Evolutionary conservation across 1,139 yeast species (phyloP), one percentile per base, ranked within the genome.

Genomic region (Suhomyces panamericanus): DNA sequence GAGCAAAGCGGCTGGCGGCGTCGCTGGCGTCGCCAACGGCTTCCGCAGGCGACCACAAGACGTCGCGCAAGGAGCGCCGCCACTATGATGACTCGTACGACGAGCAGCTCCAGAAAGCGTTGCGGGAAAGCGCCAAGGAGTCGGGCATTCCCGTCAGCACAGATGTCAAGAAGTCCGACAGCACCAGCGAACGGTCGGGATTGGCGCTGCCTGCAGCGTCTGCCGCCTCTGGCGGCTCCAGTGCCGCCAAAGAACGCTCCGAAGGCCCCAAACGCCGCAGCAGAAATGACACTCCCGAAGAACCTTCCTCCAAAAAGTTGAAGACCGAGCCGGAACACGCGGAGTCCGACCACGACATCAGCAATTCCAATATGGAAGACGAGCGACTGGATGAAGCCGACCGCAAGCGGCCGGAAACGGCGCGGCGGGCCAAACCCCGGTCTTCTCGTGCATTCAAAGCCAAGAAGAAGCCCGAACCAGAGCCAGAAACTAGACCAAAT

Each of bases 101-200:
- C 55, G 83, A 78, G 52, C 84, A 82, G 57, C 68, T 86, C 44
- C 84, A 83, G 49, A 75, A 84, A 46, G 91, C 88, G 0, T 68
- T 85, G 36, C 81, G 85, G 54, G 91, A 85, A 60, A 80, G 87
- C 52, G 87, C 85, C 11, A 77, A 78, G 51, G 77, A 71, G 49
- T 60, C 61, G 20, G 65, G 64, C 4, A 46, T 58, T 29, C 43
- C 39, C 28, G 38, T 48, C 35, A 48, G 48, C 30, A 49, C 51
- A 6, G 50, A 47, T 13, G 50, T 50, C 16, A 58, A 49, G 36
- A 40, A 50, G 39, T 43, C 59, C 47, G 51, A 53, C 53, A 32
- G 53, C 48, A 55, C 56, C 55, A 48, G 56, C 44, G 52, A 53
- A 46, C 40, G 33, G 37, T 32, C 32, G 6, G 29, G 29, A 10